These are phyloP conservation scores for Phaeophleospora eucalypticola DNA, from an alignment of 2,329 filamentous ascomycete species.

Conservation along the genomic window DNA sequence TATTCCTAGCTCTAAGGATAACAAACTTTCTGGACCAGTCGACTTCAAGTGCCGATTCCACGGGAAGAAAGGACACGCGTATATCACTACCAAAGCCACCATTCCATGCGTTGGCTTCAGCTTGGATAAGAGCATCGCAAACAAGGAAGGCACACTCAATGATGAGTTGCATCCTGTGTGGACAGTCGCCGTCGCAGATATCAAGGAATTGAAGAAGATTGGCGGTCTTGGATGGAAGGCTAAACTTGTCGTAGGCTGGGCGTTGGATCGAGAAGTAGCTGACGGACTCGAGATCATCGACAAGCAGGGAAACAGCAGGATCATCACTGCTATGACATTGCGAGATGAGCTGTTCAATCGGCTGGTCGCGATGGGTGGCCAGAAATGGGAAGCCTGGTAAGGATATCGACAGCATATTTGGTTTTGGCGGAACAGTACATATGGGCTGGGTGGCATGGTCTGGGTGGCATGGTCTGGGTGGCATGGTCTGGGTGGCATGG, in stretches of 20 bases:
- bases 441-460: neutral
- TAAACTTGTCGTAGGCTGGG: conserved; percentile 77
- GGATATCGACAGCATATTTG: conserved; percentile 2
- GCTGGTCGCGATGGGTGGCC: conserved; percentile 67
- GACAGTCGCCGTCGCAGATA: conserved; percentile 66
- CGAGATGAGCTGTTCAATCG: conserved; percentile 80
- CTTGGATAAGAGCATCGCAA: conserved; percentile 47
- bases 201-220: conserved; percentile 71
- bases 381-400: conserved; percentile 80
- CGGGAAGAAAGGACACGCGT: conserved; percentile 68
- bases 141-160: conserved; percentile 45
- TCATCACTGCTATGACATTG: conserved; percentile 66
- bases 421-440: neutral
- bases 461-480: neutral
- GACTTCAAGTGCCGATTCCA: conserved; percentile 70
- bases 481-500: no score
- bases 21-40: conserved; percentile 59
- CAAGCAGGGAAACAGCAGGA: conserved; percentile 52
- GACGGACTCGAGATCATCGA: conserved; percentile 69
- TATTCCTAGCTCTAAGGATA: conserved; percentile 47
- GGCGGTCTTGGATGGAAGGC: conserved; percentile 82
- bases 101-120: conserved; percentile 66
- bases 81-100: conserved; percentile 63
- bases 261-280: conserved; percentile 66
- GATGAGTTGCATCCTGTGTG: conserved; percentile 59